A percentile compares a stretch with the other conserved stretches of the same genome.
phyloP scores from a whole-genome alignment of 208 protist genomes.

The Naegleria fowleri region DNA sequence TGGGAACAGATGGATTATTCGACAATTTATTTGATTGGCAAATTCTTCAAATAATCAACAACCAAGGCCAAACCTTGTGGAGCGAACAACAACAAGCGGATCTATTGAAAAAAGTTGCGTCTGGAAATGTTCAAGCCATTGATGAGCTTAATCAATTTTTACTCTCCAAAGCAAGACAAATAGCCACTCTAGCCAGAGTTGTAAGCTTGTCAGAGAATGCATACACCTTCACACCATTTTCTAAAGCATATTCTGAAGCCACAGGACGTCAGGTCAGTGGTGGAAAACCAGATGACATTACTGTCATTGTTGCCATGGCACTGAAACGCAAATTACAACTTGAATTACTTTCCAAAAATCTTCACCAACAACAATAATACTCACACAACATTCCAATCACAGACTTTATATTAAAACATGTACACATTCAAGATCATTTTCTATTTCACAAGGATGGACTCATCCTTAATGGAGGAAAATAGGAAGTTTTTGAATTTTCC shows the following conservation, averaged over 20 bases:
- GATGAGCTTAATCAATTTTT: background rate
- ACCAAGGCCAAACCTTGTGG: background rate
- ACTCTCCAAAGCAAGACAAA: background rate
- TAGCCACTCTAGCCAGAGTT: background rate
- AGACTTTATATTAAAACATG: no score
- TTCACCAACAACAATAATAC: background rate
- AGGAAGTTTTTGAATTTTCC: no score
- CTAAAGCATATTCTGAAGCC: background rate
- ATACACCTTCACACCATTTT: background rate
- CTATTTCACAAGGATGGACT: no score
- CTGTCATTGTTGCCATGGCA: background rate
- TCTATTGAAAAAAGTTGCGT: background rate
- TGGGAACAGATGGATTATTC: slow-evolving; percentile 83
- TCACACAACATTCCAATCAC: background rate
- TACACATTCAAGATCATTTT: no score
- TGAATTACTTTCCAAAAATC: background rate
- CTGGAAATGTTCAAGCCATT: background rate
- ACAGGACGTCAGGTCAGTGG: background rate
- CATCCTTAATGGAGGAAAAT: no score
- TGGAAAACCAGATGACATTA: slow-evolving; percentile 22
- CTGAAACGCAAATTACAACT: background rate
- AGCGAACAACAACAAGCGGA: background rate
- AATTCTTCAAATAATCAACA: background rate
- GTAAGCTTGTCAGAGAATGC: background rate
- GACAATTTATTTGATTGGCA: slow-evolving; percentile 68